A percentile compares a stretch with the other conserved stretches of the same genome.
Conservation (phyloP, 306 rosid genomes). For the Quercus berberidifolia region DNA sequence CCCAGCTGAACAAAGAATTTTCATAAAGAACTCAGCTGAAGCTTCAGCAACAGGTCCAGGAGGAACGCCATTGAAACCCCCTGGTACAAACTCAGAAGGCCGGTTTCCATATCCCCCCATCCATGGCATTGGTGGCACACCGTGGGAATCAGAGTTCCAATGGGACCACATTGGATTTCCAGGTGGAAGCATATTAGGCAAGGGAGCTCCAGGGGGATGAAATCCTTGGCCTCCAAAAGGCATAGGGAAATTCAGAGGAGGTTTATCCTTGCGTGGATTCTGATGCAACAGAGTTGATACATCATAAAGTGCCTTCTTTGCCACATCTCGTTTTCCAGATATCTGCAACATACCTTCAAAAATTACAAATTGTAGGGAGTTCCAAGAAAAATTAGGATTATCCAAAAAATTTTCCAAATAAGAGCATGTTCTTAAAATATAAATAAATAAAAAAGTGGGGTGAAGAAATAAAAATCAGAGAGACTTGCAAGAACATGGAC, state of each 20-base stretch:
- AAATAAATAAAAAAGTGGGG: neutral
- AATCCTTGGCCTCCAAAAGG: constrained; percentile 25
- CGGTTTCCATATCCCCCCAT: constrained; percentile 11
- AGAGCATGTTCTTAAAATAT: neutral
- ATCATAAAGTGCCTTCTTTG: constrained; percentile 35
- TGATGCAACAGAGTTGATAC: constrained; percentile 32
- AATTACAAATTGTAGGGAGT: constrained; percentile 8
- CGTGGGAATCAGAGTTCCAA: constrained; percentile 4
- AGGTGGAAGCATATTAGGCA: constrained; percentile 13
- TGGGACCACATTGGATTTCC: constrained; percentile 28
- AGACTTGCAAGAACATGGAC: neutral
- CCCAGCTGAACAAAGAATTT: constrained; percentile 32
- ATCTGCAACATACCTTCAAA: constrained; percentile 24
- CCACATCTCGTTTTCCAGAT: constrained; percentile 30
- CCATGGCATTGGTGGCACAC: constrained; percentile 17
- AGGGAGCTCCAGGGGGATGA: constrained; percentile 19
- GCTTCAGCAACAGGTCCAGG: constrained; percentile 22
- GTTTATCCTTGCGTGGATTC: constrained; percentile 37
- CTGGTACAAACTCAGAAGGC: constrained; percentile 9
- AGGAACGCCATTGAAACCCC: constrained; percentile 17
- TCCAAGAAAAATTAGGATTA: neutral
- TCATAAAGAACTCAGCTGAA: constrained; percentile 30
- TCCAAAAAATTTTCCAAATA: neutral
- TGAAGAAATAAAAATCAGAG: too few relatives aligned
- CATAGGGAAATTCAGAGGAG: constrained; percentile 10